Percentiles rank a stretch among this genome's conserved stretches.
Evolutionary conservation across 2,329 filamentous ascomycete genomes (phyloP).

Genomic region (Zalaria sp.): DNA sequence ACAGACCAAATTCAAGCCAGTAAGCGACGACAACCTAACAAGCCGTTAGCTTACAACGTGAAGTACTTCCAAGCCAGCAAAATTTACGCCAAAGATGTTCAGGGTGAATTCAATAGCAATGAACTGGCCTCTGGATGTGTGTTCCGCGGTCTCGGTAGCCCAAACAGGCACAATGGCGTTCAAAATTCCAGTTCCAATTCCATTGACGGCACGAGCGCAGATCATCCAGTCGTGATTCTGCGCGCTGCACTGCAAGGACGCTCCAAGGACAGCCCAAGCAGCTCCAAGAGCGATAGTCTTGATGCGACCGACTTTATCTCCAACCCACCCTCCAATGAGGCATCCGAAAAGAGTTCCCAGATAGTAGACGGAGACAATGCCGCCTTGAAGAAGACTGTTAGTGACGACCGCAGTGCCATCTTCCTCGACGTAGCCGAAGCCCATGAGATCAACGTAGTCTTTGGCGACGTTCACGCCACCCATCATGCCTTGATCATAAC

Average conservation of each 20-base stretch:
- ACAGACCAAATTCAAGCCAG: slow-evolving; percentile 37
- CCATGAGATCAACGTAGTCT: slow-evolving; percentile 51
- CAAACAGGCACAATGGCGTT: slow-evolving; percentile 60
- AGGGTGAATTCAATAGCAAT: slow-evolving; percentile 60
- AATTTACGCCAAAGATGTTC: slow-evolving; percentile 52
- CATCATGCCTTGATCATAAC: slow-evolving; percentile 43
- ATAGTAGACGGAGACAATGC: slow-evolving; percentile 46
- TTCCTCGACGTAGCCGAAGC: slow-evolving; percentile 40
- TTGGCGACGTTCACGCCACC: slow-evolving; percentile 52
- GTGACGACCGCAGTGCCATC: slow-evolving; percentile 39
- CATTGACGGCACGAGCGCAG: slow-evolving; percentile 22
- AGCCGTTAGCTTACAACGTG: no score
- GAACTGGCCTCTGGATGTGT: slow-evolving; percentile 54
- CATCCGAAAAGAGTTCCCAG: slow-evolving; percentile 50
- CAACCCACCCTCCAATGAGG: slow-evolving; percentile 48
- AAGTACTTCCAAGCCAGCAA: no score
- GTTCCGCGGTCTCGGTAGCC: slow-evolving; percentile 55
- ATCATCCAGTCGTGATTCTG: slow-evolving; percentile 59
- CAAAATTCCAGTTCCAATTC: slow-evolving; percentile 43
- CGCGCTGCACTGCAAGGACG: slow-evolving; percentile 49
- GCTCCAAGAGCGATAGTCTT: slow-evolving; percentile 48
- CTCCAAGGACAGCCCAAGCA: slow-evolving; percentile 33
- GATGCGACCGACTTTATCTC: slow-evolving; percentile 48
- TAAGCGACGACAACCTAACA: slow-evolving; percentile 29
- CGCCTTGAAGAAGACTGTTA: slow-evolving; percentile 46